Evolutionary conservation across 2,329 filamentous ascomycete genomes (phyloP).

Genomic region (Simplicillium sp.): DNA sequence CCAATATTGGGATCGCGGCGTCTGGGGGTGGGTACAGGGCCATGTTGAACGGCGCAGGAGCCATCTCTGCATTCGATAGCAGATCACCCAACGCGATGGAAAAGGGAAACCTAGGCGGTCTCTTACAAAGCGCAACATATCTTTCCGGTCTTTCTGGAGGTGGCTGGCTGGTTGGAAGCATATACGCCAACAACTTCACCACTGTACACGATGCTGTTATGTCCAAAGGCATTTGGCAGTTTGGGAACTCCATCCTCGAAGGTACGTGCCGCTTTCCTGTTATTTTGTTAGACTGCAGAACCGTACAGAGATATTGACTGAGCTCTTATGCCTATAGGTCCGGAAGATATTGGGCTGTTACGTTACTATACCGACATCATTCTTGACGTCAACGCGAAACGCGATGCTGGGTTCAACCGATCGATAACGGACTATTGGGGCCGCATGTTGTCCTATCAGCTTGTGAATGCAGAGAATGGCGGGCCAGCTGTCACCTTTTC

Average conservation of each 20-base stretch:
- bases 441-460: slow-evolving; percentile 75
- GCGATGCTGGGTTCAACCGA: slow-evolving; percentile 34
- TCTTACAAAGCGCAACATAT: slow-evolving; percentile 76
- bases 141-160: slow-evolving; percentile 74
- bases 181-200: slow-evolving; percentile 79
- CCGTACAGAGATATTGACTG: not conserved
- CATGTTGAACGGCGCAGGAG: slow-evolving; percentile 75
- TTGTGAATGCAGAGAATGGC: slow-evolving; percentile 67
- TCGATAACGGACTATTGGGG: slow-evolving; percentile 88
- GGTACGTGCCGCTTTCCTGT: no score
- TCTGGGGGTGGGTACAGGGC: slow-evolving; percentile 83
- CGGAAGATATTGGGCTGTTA: slow-evolving; percentile 23
- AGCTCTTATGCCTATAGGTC: slow-evolving; percentile 13
- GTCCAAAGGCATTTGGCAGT: slow-evolving; percentile 28
- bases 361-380: slow-evolving; percentile 29
- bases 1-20: slow-evolving; percentile 62
- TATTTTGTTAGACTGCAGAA: not conserved
- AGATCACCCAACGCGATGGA: slow-evolving; percentile 42
- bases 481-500: slow-evolving; percentile 75
- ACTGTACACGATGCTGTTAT: slow-evolving; percentile 34
- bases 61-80: slow-evolving; percentile 68
- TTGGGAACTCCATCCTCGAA: slow-evolving; percentile 30
- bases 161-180: slow-evolving; percentile 74
- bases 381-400: slow-evolving; percentile 24
- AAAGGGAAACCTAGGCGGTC: slow-evolving; percentile 63